Percentiles rank a stretch among this genome's conserved stretches.
Evolutionary conservation across 2,329 filamentous ascomycete genomes (phyloP).

Genomic region (Curvularia spicifera): DNA sequence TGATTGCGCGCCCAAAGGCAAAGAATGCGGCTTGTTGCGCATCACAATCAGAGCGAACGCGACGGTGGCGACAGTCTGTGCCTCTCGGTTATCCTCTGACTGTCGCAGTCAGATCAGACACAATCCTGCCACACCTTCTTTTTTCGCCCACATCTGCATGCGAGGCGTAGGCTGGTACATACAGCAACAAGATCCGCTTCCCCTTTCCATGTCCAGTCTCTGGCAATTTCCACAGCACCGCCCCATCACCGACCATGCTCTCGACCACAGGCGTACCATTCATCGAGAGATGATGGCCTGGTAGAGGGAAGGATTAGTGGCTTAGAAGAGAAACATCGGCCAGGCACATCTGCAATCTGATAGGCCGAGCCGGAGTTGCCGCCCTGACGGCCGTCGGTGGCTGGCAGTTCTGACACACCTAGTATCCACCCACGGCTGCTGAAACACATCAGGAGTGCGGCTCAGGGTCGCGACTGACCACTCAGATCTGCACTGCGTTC

Average conservation of each 20-base stretch:
- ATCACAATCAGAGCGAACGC: slow-evolving; percentile 27
- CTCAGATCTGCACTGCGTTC: slow-evolving; percentile 26
- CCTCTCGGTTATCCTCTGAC: background rate
- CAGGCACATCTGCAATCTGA: slow-evolving; percentile 31
- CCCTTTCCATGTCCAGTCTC: background rate
- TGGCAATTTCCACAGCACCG: slow-evolving; percentile 1
- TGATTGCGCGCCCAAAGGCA: slow-evolving; percentile 18
- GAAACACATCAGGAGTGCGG: slow-evolving; percentile 39
- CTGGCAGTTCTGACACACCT: slow-evolving; percentile 42
- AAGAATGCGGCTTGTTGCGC: slow-evolving; percentile 22
- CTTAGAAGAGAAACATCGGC: slow-evolving; percentile 35
- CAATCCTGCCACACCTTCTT: background rate
- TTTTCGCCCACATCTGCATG: background rate
- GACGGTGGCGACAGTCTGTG: slow-evolving; percentile 13
- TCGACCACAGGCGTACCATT: background rate
- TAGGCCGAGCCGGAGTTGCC: slow-evolving; percentile 25
- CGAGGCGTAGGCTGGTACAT: background rate
- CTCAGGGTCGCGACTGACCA: slow-evolving; percentile 35
- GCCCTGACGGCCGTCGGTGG: slow-evolving; percentile 24
- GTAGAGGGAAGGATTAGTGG: slow-evolving; percentile 37
- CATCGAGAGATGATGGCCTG: background rate
- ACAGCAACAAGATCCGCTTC: background rate
- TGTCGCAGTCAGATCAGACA: background rate
- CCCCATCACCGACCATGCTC: background rate
- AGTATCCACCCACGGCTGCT: slow-evolving; percentile 44